phyloP scores from a whole-genome alignment of 768 basidiomycete genomes.

The Russula abietina region DNA sequence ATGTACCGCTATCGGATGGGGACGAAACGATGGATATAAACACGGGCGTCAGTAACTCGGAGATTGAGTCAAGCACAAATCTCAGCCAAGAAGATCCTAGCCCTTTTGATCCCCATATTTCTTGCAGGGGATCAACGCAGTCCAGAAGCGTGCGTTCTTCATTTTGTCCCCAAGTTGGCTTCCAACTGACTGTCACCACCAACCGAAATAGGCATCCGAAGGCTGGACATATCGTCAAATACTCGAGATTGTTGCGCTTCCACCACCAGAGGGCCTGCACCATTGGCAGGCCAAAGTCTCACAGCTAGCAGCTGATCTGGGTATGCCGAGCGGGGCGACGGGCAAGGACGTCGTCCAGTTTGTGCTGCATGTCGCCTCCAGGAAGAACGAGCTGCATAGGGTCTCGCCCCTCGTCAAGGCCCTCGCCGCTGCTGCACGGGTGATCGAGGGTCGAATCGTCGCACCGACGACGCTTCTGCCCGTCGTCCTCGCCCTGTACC shows the following conservation, averaged over 20 bases:
- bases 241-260: not conserved
- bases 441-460: not conserved
- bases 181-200: too few relatives aligned
- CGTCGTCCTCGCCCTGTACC: not conserved
- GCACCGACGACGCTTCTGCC: not conserved
- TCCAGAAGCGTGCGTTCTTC: too few relatives aligned
- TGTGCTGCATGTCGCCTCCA: not conserved
- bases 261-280: not conserved
- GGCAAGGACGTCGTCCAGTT: not conserved
- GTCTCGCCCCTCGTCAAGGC: not conserved
- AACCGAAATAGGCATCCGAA: not conserved
- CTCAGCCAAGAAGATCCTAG: too few relatives aligned
- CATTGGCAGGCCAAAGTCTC: not conserved
- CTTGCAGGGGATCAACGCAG: too few relatives aligned
- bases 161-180: too few relatives aligned
- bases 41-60: too few relatives aligned
- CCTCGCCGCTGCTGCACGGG: not conserved
- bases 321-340: not conserved
- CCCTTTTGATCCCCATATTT: too few relatives aligned
- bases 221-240: slow-evolving; percentile 16
- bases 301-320: not conserved
- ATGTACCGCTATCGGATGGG: too few relatives aligned
- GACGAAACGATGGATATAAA: too few relatives aligned
- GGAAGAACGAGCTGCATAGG: slow-evolving; percentile 1
- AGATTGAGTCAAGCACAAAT: too few relatives aligned